Conservation (phyloP, 352 stramenopile species). For the Peronospora destructor region DNA sequence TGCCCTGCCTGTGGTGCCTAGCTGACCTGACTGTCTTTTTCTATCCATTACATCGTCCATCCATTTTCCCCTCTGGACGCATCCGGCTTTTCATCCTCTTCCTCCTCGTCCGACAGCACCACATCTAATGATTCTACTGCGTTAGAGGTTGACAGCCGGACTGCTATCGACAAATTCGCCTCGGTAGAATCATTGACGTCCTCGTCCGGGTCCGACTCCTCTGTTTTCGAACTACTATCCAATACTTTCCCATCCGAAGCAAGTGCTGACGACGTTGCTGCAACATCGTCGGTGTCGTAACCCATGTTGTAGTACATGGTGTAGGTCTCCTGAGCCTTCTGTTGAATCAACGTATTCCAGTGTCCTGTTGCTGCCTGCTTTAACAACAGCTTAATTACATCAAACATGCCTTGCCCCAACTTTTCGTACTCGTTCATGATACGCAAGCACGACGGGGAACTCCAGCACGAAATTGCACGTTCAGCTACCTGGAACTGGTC, state of each 20-base stretch:
- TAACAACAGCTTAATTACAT: slow-evolving; percentile 73
- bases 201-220: slow-evolving; percentile 48
- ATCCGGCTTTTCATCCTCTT: slow-evolving; percentile 33
- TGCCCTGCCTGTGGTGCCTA: slow-evolving; percentile 19
- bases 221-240: slow-evolving; percentile 48
- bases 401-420: slow-evolving; percentile 75
- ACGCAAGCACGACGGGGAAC: slow-evolving; percentile 64
- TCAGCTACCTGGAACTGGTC: slow-evolving; percentile 84
- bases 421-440: slow-evolving; percentile 90
- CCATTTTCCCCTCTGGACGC: slow-evolving; percentile 14
- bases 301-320: slow-evolving; percentile 88
- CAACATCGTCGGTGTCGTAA: slow-evolving; percentile 69
- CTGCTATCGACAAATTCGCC: slow-evolving; percentile 25
- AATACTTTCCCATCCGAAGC: slow-evolving; percentile 34
- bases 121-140: slow-evolving; percentile 38
- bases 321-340: slow-evolving; percentile 81
- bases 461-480: slow-evolving; percentile 79
- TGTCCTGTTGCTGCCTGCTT: slow-evolving; percentile 44
- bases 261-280: slow-evolving; percentile 23
- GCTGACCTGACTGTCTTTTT: slow-evolving; percentile 29
- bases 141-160: slow-evolving; percentile 33
- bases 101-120: slow-evolving; percentile 39
- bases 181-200: slow-evolving; percentile 28
- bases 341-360: slow-evolving; percentile 82
- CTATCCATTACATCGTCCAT: slow-evolving; percentile 33